phyloP scores from a whole-genome alignment of 306 rosid species.

The Vigna trinervia region DNA sequence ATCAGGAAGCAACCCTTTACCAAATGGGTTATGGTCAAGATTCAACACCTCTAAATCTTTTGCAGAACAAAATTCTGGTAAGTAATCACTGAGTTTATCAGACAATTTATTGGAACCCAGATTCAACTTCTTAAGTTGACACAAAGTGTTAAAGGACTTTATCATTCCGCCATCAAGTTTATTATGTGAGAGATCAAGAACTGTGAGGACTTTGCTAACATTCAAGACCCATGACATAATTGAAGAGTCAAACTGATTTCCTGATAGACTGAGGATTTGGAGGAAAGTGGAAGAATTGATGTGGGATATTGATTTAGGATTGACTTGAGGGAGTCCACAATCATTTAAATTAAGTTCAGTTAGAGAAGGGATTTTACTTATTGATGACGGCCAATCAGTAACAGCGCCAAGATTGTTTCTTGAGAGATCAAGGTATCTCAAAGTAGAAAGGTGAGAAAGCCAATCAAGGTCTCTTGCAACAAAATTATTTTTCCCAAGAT shows the following conservation, averaged over 20 bases:
- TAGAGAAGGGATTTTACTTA: constrained; percentile 15
- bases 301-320: background rate
- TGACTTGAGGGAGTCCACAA: constrained; percentile 20
- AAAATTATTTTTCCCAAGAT: accelerated
- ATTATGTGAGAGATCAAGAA: constrained; percentile 22
- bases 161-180: constrained; percentile 37
- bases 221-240: constrained; percentile 34
- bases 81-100: constrained; percentile 34
- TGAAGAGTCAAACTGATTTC: background rate
- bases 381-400: constrained; percentile 27
- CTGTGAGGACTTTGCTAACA: constrained; percentile 1
- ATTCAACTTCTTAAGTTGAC: constrained; percentile 9
- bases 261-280: background rate
- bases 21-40: constrained; percentile 18
- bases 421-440: constrained; percentile 31
- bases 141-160: constrained; percentile 22
- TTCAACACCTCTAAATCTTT: background rate
- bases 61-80: constrained; percentile 32
- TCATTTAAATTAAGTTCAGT: accelerated
- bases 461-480: constrained; percentile 32
- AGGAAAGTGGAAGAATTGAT: constrained; percentile 28
- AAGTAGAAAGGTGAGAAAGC: constrained; percentile 41
- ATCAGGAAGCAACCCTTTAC: background rate
- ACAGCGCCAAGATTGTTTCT: background rate
- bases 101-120: constrained; percentile 24